A percentile compares a stretch with the other conserved stretches of the same genome.
These are phyloP conservation scores for Lactarius akahatsu DNA, from an alignment of 768 basidiomycete species.

Conservation along the genomic window DNA sequence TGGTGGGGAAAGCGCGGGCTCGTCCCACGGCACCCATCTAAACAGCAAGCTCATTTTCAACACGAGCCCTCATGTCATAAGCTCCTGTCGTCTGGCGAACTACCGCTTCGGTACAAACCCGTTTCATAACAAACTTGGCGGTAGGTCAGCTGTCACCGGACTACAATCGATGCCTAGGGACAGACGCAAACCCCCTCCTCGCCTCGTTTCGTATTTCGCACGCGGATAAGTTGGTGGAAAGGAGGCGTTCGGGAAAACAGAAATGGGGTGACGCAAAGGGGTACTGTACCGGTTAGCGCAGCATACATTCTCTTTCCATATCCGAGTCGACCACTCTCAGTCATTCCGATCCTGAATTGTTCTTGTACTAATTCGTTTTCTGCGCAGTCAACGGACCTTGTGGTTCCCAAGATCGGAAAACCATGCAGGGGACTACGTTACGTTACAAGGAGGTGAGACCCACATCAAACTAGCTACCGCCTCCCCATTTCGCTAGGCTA, in stretches of 20 bases:
- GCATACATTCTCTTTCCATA: neutral
- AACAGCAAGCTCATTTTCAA: neutral
- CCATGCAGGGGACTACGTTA: neutral
- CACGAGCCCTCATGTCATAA: neutral
- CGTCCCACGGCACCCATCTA: neutral
- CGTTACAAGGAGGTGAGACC: conserved; percentile 9
- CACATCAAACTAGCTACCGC: neutral
- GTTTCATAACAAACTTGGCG: neutral
- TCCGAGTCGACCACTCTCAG: neutral
- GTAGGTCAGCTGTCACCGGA: neutral
- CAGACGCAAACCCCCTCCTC: neutral
- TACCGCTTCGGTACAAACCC: neutral
- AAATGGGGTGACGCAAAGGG: neutral
- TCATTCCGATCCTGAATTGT: neutral
- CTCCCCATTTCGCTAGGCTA: conserved; percentile 3
- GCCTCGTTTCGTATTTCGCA: neutral
- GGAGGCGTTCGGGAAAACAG: neutral
- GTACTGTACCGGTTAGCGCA: neutral
- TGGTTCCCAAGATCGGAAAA: neutral
- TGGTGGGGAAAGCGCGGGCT: too few relatives aligned
- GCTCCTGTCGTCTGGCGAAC: neutral
- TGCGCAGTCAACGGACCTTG: conserved; percentile 1
- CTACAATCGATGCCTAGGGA: neutral
- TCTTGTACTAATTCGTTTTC: neutral
- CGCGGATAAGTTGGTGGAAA: neutral